phyloP scores from a whole-genome alignment of 192 early-diverging fungal genomes.

The Entomortierella chlamydospora region DNA sequence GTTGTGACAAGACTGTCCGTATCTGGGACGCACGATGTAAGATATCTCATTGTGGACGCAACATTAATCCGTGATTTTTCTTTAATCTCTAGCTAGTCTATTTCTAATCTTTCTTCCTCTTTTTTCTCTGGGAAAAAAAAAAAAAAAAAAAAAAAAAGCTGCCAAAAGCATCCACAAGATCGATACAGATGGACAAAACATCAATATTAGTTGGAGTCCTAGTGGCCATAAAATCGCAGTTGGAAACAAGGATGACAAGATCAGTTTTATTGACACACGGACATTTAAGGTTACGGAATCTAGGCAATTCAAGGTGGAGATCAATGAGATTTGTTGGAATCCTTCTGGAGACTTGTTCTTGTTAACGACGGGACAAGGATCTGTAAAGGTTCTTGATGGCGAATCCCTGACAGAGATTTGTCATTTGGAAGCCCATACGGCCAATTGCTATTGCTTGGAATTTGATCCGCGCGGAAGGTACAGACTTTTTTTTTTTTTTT shows the following conservation, averaged over 20 bases:
- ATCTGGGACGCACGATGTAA: slow-evolving; percentile 85
- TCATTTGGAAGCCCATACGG: slow-evolving; percentile 75
- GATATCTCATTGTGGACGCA: slow-evolving; percentile 3
- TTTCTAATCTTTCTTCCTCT: slow-evolving; percentile 9
- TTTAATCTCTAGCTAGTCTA: too few relatives aligned
- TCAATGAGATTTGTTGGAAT: slow-evolving; percentile 90
- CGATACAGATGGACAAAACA: slow-evolving; percentile 82
- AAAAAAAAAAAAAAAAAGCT: too few relatives aligned
- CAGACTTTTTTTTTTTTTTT: slow-evolving; percentile 3
- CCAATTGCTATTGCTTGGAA: slow-evolving; percentile 84
- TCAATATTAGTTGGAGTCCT: slow-evolving; percentile 88
- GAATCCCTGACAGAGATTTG: slow-evolving; percentile 68
- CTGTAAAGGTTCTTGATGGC: slow-evolving; percentile 75
- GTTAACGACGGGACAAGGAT: slow-evolving; percentile 82
- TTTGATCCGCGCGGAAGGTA: slow-evolving; percentile 79
- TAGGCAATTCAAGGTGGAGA: slow-evolving; percentile 43
- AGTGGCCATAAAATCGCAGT: slow-evolving; percentile 83
- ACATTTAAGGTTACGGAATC: slow-evolving; percentile 37
- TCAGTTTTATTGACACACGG: slow-evolving; percentile 82
- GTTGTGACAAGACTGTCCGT: slow-evolving; percentile 80
- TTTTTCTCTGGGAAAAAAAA: too few relatives aligned
- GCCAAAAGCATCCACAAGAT: slow-evolving; percentile 68
- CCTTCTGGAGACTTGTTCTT: slow-evolving; percentile 77
- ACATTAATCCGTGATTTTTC: not conserved
- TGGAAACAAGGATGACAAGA: slow-evolving; percentile 84